phyloP scores from a whole-genome alignment of 2,329 filamentous ascomycete genomes.

The Apiospora hydei region DNA sequence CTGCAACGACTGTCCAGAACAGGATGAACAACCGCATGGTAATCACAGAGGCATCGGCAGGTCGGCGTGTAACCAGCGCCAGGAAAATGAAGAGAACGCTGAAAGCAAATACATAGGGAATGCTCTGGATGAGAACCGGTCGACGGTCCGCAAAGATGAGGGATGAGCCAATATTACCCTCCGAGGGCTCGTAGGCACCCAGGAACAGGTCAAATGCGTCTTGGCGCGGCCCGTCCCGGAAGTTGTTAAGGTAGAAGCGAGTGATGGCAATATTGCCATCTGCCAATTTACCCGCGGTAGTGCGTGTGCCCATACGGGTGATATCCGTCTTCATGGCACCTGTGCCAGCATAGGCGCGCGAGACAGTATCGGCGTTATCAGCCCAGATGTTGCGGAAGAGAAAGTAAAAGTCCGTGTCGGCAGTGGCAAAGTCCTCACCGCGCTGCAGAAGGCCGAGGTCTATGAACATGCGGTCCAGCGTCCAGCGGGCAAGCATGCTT shows the following conservation, averaged over 20 bases:
- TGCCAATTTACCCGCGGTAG: conserved; percentile 82
- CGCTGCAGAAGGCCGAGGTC: conserved; percentile 81
- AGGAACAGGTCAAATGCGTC: conserved; percentile 96
- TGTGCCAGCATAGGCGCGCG: conserved; percentile 90
- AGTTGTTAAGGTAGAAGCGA: conserved; percentile 93
- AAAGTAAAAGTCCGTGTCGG: conserved; percentile 83
- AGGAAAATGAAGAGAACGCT: conserved; percentile 85
- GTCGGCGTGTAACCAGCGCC: conserved; percentile 73
- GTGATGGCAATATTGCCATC: conserved; percentile 89
- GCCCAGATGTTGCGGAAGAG: conserved; percentile 98
- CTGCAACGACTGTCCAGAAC: conserved; percentile 75
- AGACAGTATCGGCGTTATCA: conserved; percentile 96
- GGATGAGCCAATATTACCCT: conserved; percentile 72
- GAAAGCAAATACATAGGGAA: conserved; percentile 89
- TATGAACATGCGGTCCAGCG: conserved; percentile 85
- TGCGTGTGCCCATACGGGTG: conserved; percentile 90
- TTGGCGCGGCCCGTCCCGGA: conserved; percentile 89
- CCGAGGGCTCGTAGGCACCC: conserved; percentile 80
- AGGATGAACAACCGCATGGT: conserved; percentile 83
- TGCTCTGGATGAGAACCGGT: conserved; percentile 87
- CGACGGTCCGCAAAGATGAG: conserved; percentile 84
- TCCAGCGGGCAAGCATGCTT: conserved; percentile 92
- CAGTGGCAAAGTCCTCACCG: conserved; percentile 77
- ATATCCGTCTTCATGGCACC: conserved; percentile 98
- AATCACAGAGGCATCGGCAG: conserved; percentile 78